Conservation (phyloP, 257 asterid genomes). For the Anisodus tanguticus region DNA sequence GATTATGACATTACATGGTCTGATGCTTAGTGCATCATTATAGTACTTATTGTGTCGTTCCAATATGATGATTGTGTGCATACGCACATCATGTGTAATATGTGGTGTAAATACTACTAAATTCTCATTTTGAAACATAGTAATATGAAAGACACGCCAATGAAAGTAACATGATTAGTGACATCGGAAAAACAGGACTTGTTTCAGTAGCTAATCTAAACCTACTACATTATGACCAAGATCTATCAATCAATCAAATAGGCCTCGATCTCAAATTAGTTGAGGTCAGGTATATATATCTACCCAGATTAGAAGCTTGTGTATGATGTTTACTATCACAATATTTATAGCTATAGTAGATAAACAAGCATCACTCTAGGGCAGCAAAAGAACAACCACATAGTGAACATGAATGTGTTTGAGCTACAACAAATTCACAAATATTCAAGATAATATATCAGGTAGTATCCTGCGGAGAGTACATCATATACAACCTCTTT, state of each 20-base stretch:
- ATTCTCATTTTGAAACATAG: not conserved
- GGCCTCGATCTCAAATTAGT: too few species aligned
- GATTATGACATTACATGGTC: constrained; percentile 50
- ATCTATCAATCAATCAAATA: too few species aligned
- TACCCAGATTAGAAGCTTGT: not conserved
- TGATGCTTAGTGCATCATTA: constrained; percentile 33
- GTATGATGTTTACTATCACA: not conserved
- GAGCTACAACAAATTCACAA: not conserved
- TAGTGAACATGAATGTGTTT: not conserved
- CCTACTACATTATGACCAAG: not conserved
- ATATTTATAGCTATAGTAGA: not conserved
- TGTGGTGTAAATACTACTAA: not conserved
- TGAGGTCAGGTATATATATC: too few species aligned
- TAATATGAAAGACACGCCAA: constrained; percentile 1
- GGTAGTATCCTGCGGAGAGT: not conserved
- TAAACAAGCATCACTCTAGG: not conserved
- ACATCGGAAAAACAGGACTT: not conserved
- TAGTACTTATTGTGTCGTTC: not conserved
- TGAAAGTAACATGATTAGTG: not conserved
- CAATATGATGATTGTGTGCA: not conserved
- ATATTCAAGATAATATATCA: not conserved
- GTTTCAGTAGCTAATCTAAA: not conserved
- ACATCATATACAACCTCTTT: not conserved
- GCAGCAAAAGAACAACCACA: not conserved
- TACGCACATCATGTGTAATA: not conserved